A percentile compares a stretch with the other conserved stretches of the same genome.
phyloP scores from a whole-genome alignment of 805 yeast species.

The Candida multigemmis region DNA sequence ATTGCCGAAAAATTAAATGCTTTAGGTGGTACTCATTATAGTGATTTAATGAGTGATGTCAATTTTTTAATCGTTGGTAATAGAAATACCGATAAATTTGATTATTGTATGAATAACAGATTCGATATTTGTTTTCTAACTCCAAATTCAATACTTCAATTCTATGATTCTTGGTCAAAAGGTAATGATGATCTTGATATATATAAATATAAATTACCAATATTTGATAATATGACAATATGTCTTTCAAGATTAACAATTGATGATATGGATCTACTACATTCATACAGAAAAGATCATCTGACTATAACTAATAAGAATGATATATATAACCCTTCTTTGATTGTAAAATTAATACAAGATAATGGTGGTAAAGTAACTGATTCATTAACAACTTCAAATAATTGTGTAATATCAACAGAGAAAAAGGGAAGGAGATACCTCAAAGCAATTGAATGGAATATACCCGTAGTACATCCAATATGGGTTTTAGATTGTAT shows the following conservation, averaged over 20 bases:
- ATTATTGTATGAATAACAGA: conserved; percentile 40
- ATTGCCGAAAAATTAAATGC: conserved; percentile 36
- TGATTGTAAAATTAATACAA: conserved; percentile 13
- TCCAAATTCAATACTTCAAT: conserved; percentile 33
- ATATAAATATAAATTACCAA: conserved; percentile 21
- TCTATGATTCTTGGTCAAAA: conserved; percentile 44
- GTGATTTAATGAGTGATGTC: conserved; percentile 54
- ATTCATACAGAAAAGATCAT: not conserved
- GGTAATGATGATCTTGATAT: conserved; percentile 32
- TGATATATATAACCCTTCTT: not conserved
- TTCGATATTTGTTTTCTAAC: conserved; percentile 49
- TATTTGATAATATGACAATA: conserved; percentile 35
- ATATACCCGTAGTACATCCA: conserved; percentile 43
- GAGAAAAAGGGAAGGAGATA: conserved; percentile 44
- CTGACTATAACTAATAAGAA: not conserved
- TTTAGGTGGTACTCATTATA: conserved; percentile 52
- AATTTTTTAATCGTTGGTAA: conserved; percentile 53
- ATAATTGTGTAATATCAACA: conserved; percentile 39
- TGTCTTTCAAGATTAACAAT: conserved; percentile 34
- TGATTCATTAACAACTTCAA: conserved; percentile 38
- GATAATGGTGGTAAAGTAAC: conserved; percentile 43
- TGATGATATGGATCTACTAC: conserved; percentile 2
- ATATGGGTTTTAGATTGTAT: conserved; percentile 39
- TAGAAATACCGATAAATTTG: conserved; percentile 46
- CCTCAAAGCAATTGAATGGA: conserved; percentile 44